Conservation (phyloP, 768 basidiomycete species). For the Mycena rosella region DNA sequence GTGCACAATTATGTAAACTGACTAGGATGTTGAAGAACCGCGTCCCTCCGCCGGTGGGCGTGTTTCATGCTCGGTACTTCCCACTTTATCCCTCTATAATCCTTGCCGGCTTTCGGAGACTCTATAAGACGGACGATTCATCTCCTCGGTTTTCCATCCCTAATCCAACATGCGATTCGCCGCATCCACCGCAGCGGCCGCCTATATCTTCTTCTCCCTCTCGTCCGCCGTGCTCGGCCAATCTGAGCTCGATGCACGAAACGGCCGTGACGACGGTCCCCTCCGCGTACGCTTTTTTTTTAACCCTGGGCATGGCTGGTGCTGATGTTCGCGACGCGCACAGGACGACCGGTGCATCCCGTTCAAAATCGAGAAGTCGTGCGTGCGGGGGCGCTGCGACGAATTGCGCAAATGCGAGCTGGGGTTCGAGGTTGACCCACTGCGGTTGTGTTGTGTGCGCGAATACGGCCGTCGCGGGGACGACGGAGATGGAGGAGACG, state of each 20-base stretch:
- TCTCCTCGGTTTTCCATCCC: no score
- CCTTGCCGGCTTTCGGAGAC: no score
- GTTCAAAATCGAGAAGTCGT: background rate
- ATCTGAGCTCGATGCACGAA: conserved; percentile 1
- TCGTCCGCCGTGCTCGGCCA: background rate
- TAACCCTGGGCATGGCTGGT: no score
- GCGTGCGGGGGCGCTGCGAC: conserved; percentile 16
- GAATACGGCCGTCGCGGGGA: background rate
- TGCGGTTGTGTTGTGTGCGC: background rate
- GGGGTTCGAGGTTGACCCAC: conserved; percentile 8
- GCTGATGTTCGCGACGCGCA: background rate
- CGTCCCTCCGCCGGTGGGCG: background rate
- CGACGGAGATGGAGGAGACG: background rate
- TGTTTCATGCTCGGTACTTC: background rate
- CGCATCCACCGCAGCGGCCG: no score
- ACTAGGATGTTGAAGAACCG: no score
- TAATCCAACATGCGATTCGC: no score
- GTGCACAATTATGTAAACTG: background rate
- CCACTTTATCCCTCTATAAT: background rate
- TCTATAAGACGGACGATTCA: no score
- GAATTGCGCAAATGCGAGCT: conserved; percentile 15
- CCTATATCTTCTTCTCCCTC: no score
- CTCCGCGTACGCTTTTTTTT: background rate
- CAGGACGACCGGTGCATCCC: conserved; percentile 14
- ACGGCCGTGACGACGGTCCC: background rate